Evolutionary conservation across 2,329 filamentous ascomycete genomes (phyloP).

Genomic region (Microcyclospora pomicola): DNA sequence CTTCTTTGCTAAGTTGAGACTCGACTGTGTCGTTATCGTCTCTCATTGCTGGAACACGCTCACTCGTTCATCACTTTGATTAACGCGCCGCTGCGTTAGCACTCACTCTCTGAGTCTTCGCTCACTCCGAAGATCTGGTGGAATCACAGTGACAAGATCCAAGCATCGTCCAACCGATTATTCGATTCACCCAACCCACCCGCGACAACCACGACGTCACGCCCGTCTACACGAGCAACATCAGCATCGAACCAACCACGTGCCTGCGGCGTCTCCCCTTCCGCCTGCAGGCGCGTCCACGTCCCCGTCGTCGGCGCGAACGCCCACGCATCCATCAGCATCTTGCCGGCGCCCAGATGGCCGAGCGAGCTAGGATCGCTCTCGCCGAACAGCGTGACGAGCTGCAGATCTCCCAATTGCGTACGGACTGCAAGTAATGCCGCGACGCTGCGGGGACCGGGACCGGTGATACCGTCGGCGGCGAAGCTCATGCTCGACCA

Average conservation of each 20-base stretch:
- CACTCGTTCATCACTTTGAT: too few species aligned
- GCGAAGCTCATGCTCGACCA: slow-evolving; percentile 30
- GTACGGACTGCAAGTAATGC: slow-evolving; percentile 30
- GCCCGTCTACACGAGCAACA: slow-evolving; percentile 20
- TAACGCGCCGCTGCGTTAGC: too few species aligned
- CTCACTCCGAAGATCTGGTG: too few species aligned
- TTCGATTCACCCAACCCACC: slow-evolving; percentile 41
- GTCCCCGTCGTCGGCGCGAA: slow-evolving; percentile 24
- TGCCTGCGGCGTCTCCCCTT: slow-evolving; percentile 23
- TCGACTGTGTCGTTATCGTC: too few species aligned
- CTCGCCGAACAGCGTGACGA: slow-evolving; percentile 42
- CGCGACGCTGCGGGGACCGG: slow-evolving; percentile 37
- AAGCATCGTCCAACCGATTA: slow-evolving; percentile 37
- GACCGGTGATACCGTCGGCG: slow-evolving; percentile 33
- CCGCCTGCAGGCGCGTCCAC: slow-evolving; percentile 23
- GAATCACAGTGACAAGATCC: slow-evolving; percentile 22
- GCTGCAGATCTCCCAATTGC: slow-evolving; percentile 17
- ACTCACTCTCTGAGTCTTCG: too few species aligned
- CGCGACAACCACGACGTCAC: slow-evolving; percentile 31
- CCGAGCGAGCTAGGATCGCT: slow-evolving; percentile 39
- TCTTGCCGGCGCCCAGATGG: slow-evolving; percentile 43
- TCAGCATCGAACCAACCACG: slow-evolving; percentile 44
- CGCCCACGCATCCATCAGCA: slow-evolving; percentile 39
- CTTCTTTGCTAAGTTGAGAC: too few species aligned
- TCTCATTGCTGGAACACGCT: too few species aligned